A percentile compares a stretch with the other conserved stretches of the same genome.
Conservation (phyloP, 768 basidiomycete genomes). For the Daedaleopsis nitida region DNA sequence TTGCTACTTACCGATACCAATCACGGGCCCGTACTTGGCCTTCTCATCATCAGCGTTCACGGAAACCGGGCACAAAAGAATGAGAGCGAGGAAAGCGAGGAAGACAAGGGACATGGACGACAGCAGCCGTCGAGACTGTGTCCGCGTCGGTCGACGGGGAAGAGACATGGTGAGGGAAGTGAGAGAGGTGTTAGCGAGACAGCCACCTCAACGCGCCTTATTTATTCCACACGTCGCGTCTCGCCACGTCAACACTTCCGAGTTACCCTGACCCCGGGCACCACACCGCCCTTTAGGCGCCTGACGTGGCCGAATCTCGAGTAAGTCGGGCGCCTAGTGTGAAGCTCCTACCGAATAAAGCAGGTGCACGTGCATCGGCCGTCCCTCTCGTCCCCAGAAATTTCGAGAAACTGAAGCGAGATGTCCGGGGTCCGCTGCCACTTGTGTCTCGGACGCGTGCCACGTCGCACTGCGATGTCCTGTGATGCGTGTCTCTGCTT, state of each 20-base stretch:
- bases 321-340: background rate
- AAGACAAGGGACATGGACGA: slow-evolving; percentile 60
- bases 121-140: slow-evolving; percentile 53
- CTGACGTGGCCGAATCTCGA: slow-evolving; percentile 9
- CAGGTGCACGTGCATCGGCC: too few relatives aligned
- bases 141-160: slow-evolving; percentile 52
- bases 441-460: slow-evolving; percentile 2
- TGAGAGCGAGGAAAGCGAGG: slow-evolving; percentile 59
- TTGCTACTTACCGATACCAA: slow-evolving; percentile 75
- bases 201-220: slow-evolving; percentile 12
- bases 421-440: slow-evolving; percentile 5
- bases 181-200: slow-evolving; percentile 10
- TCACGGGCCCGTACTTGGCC: slow-evolving; percentile 87
- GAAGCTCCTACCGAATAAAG: background rate
- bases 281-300: background rate
- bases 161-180: slow-evolving; percentile 27
- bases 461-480: slow-evolving; percentile 14
- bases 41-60: slow-evolving; percentile 62
- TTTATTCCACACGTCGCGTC: slow-evolving; percentile 13
- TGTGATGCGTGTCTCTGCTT: slow-evolving; percentile 11
- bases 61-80: slow-evolving; percentile 68
- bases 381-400: background rate
- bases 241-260: slow-evolving; percentile 27
- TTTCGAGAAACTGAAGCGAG: slow-evolving; percentile 12
- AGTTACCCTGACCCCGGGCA: slow-evolving; percentile 16